Base-by-base conservation (phyloP, 139 green algal genomes). In the Diplosphaera chodatii region DNA sequence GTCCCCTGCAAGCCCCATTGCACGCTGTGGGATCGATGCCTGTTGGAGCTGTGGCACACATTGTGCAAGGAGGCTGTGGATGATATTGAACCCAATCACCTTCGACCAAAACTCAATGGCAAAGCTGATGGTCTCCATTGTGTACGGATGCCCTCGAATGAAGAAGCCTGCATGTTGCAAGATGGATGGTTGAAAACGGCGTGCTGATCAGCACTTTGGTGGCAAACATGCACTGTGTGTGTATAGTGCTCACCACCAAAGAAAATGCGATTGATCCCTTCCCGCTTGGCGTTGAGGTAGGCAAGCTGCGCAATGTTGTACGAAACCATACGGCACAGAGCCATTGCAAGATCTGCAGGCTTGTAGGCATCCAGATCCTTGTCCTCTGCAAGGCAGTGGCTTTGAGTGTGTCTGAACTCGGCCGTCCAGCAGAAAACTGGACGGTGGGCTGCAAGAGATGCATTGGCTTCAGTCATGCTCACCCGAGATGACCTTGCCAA, bases 51-150 rank as follows among this genome's bases (percentile, higher is more conserved):
- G n/a, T n/a, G n/a, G n/a, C n/a, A n/a, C n/a, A n/a, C n/a, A n/a
- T n/a, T n/a, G n/a, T n/a, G n/a, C n/a, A n/a, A n/a, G n/a, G n/a
- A n/a, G n/a, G n/a, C n/a, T n/a, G n/a, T n/a, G n/a, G n/a, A n/a
- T n/a, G n/a, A n/a, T n/a, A n/a, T n/a, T 63, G 55, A 65, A 21
- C 32, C 4, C 21, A 37, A 56, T 3, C n/a, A 89, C 86, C 87
- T 96, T 94, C 67, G 83, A 94, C 94, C 94, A 99, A 80, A 98
- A 99, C 10, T 89, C 84, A 76, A 99, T 97, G 59, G 96, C 93
- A 77, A 94, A 99, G 55, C 85, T 94, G 56, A 99, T 98, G 59
- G 94, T 99, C 18, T 98, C 91, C 96, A 99, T 99, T 13, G 94
- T 99, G 90, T 98, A 98, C 5, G 91, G 87, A 83, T 99, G 96